Percentiles rank a stretch among this genome's conserved stretches.
Evolutionary conservation across 1,139 yeast species (phyloP).

Genomic region (Petasospora fabianii): DNA sequence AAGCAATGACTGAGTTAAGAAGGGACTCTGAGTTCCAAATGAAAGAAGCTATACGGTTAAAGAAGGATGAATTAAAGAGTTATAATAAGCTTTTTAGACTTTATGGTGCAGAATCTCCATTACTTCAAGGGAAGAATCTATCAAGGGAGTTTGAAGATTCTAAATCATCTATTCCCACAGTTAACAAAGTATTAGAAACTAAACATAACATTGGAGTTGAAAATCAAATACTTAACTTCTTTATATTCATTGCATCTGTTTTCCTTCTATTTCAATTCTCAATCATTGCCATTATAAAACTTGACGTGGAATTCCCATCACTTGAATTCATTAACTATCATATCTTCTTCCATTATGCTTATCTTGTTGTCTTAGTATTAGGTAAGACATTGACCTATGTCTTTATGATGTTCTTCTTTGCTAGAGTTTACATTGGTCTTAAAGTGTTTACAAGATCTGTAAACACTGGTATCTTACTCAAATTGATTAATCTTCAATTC

Average conservation of each 20-base stretch:
- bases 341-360: conserved; percentile 16
- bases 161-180: neutral
- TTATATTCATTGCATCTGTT: conserved; percentile 18
- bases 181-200: conserved; percentile 18
- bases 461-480: conserved; percentile 18
- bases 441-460: conserved; percentile 17
- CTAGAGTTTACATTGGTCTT: conserved; percentile 23
- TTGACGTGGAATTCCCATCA: conserved; percentile 14
- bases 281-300: conserved; percentile 17
- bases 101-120: conserved; percentile 17
- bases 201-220: conserved; percentile 19
- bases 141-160: neutral
- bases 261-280: conserved; percentile 19
- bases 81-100: conserved; percentile 16
- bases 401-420: conserved; percentile 17
- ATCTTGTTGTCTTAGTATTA: conserved; percentile 12
- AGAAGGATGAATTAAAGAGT: conserved; percentile 15
- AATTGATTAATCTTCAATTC: conserved; percentile 22
- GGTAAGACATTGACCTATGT: conserved; percentile 22
- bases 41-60: conserved; percentile 16
- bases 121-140: conserved; percentile 4
- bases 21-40: conserved; percentile 12
- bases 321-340: conserved; percentile 6
- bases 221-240: conserved; percentile 20
- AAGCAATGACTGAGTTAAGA: conserved; percentile 3